Evolutionary conservation across 2,329 filamentous ascomycete species (phyloP).

Genomic region (Colletotrichum viniferum): DNA sequence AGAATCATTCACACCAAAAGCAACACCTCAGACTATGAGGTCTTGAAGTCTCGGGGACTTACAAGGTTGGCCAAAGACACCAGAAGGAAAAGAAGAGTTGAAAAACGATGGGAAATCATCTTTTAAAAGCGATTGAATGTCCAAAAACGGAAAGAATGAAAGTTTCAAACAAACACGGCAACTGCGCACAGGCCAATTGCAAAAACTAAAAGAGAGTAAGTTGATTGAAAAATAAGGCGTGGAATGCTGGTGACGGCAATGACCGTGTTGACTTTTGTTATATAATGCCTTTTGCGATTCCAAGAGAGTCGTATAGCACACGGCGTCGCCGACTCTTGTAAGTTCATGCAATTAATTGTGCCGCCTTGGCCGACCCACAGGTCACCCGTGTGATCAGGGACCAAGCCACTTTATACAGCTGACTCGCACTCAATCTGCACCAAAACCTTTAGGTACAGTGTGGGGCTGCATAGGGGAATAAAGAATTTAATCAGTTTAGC

Average conservation of each 20-base stretch:
- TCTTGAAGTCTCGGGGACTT: rapidly evolving
- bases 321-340: not conserved
- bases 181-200: not conserved
- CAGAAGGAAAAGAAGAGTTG: not conserved
- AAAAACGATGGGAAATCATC: not conserved
- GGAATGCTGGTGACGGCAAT: not conserved
- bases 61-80: not conserved
- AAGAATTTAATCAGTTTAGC: not conserved
- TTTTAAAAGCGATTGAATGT: not conserved
- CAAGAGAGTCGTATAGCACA: not conserved
- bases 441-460: not conserved
- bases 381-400: not conserved
- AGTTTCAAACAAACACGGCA: too few species aligned
- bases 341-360: not conserved
- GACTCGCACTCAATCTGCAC: not conserved
- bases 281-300: not conserved
- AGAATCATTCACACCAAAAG: not conserved
- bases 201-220: not conserved
- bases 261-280: not conserved
- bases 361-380: not conserved
- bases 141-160: too few species aligned
- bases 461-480: not conserved
- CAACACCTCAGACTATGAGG: not conserved
- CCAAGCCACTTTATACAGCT: not conserved
- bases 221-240: not conserved